Conservation (phyloP, 306 rosid species). For the Lathyrus tuberosus region DNA sequence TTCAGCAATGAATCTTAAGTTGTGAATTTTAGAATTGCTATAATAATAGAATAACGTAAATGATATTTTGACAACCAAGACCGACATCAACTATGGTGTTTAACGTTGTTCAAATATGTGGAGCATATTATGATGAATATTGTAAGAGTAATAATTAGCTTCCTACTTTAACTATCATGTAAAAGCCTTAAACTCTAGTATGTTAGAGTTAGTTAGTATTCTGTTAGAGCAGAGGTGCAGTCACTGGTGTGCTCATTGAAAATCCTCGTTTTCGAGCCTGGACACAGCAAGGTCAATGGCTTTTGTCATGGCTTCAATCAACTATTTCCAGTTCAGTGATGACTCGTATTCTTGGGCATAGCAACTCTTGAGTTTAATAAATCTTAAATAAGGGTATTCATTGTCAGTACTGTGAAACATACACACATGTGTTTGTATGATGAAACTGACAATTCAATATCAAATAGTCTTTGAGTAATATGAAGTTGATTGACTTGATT, state of each 20-base stretch:
- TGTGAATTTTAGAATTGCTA: not conserved
- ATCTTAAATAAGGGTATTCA: not conserved
- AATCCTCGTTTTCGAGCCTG: too few species aligned
- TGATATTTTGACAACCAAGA: not conserved
- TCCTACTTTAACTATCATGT: too few species aligned
- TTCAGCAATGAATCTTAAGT: not conserved
- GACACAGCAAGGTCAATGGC: too few species aligned
- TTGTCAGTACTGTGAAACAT: not conserved
- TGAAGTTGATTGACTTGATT: not conserved
- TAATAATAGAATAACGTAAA: not conserved
- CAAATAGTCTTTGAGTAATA: not conserved
- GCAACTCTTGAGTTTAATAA: not conserved
- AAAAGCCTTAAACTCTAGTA: too few species aligned
- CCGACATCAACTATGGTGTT: too few species aligned
- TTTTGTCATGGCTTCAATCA: not conserved
- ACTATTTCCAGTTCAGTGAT: not conserved
- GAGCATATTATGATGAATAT: too few species aligned
- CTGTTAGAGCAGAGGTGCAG: too few species aligned
- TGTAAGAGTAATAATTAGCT: too few species aligned
- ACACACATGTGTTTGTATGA: not conserved
- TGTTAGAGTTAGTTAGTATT: too few species aligned
- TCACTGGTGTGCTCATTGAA: too few species aligned
- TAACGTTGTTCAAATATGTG: too few species aligned
- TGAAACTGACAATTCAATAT: not conserved
- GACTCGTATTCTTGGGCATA: too few species aligned